Evolutionary conservation across 2,329 filamentous ascomycete species (phyloP), one percentile per base, ranked within the genome.

Genomic region (Penicillium sp.): DNA sequence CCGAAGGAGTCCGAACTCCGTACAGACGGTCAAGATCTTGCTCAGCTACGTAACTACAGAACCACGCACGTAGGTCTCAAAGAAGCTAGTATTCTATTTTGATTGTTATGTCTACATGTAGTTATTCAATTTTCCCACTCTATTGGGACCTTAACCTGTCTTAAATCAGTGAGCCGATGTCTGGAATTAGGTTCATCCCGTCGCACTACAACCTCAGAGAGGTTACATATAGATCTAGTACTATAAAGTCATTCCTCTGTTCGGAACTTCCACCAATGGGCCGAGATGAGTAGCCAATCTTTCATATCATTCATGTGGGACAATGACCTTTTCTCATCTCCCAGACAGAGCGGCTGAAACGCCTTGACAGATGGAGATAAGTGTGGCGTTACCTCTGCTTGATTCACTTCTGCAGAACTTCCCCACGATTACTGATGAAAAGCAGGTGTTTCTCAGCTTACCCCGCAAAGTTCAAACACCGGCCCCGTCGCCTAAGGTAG

Each of bases 301-400:
- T 39, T 14, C 36, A 19, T 35, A 14, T 8, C 6, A 18, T 16
- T 12, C 5, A 9, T 14, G 3, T 5, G 8, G 19, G 12, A 7
- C 11, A 27, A 35, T 29, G 22, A 9, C 8, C 5, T 18, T 12
- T 12, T 3, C 10, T 29, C 19, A 22, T 22, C 19, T 16, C 4
- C 11, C 28, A 36, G 4, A n/a, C 11, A n/a, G 12, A 14, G 19
- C 47, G 47, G 42, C 25, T 46, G 30, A 22, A 50, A 50, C n/a
- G 36, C 47, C 47, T 46, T 50, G 47, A 36, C 47, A 9, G 30
- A 46, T 46, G 11, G 30, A 37, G 47, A 36, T 19, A 49, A 49
- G 46, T 19, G 46, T 29, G 14, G 2, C 12, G 31, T 16, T n/a
- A 12, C 6, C 28, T 33, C 41, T 27, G 34, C 14, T 14, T 14